Conservation (phyloP, 495 filamentous ascomycete genomes). For the Lasiosphaeria miniovina region DNA sequence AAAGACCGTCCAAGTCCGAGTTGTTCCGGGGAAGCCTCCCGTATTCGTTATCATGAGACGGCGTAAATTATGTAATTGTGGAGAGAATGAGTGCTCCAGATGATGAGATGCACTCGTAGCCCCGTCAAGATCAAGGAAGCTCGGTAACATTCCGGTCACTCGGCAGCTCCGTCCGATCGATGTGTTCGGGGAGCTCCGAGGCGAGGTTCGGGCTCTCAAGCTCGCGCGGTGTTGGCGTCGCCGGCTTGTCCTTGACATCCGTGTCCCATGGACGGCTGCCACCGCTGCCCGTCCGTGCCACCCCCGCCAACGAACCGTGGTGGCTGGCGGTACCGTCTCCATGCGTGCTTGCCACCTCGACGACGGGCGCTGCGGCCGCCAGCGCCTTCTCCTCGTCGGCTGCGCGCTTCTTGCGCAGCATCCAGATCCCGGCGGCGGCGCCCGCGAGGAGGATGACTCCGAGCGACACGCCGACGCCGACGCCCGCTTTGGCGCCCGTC, state of each 20-base stretch:
- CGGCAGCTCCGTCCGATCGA: slow-evolving; percentile 10
- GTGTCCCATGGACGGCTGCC: slow-evolving; percentile 7
- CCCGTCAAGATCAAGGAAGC: slow-evolving; percentile 3
- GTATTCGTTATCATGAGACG: background rate
- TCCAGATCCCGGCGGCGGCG: slow-evolving; percentile 10
- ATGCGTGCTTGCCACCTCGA: background rate
- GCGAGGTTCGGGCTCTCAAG: slow-evolving; percentile 12
- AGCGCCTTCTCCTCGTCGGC: background rate
- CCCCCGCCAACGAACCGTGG: background rate
- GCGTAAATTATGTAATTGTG: background rate
- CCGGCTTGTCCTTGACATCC: slow-evolving; percentile 5
- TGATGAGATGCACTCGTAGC: background rate
- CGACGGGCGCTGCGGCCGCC: background rate
- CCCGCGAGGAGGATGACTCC: slow-evolving; percentile 9
- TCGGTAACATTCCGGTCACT: slow-evolving; percentile 8
- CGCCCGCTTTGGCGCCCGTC: slow-evolving; percentile 19
- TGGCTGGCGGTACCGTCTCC: background rate
- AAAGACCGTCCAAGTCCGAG: too few relatives aligned
- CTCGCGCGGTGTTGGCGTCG: slow-evolving; percentile 11
- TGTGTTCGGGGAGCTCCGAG: slow-evolving; percentile 4
- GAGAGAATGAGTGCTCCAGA: background rate
- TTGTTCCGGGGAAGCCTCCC: too few relatives aligned
- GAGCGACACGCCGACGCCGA: slow-evolving; percentile 14
- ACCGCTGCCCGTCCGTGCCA: slow-evolving; percentile 6
- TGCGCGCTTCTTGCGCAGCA: slow-evolving; percentile 10